These are phyloP conservation scores for Pleurotus citrinopileatus DNA, from an alignment of 768 basidiomycete species.

Conservation along the genomic window DNA sequence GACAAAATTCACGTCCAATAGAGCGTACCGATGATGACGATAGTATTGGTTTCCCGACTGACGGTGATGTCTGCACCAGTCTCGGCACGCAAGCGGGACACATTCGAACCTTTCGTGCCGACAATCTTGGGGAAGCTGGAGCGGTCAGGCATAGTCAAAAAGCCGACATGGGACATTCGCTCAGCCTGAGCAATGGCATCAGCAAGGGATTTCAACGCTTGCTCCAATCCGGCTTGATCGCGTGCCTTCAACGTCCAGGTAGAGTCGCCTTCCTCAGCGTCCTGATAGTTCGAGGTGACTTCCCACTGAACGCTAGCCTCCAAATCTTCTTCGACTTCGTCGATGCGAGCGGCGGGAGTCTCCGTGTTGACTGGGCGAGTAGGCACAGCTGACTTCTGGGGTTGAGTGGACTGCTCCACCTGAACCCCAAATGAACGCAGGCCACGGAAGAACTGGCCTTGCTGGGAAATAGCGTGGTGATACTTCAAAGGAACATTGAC, in stretches of 20 bases:
- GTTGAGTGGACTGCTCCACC: conserved; percentile 72
- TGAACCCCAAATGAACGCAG: conserved; percentile 81
- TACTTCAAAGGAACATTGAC: conserved; percentile 83
- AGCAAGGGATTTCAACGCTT: conserved; percentile 63
- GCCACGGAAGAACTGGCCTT: conserved; percentile 83
- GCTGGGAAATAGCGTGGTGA: conserved; percentile 82
- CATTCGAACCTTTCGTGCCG: conserved; percentile 87
- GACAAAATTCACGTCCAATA: not conserved
- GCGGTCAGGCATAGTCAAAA: conserved; percentile 80
- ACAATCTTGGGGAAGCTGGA: conserved; percentile 91
- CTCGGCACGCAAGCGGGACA: conserved; percentile 81
- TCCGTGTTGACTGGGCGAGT: conserved; percentile 43
- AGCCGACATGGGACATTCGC: conserved; percentile 76
- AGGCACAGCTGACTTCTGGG: conserved; percentile 60
- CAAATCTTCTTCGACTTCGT: conserved; percentile 56
- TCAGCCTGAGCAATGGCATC: conserved; percentile 73
- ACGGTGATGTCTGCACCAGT: conserved; percentile 93
- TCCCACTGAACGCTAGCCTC: conserved; percentile 65
- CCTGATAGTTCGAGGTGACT: conserved; percentile 73
- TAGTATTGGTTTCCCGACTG: conserved; percentile 82
- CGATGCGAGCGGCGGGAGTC: conserved; percentile 74
- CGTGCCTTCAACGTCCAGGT: conserved; percentile 83
- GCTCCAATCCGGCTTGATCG: conserved; percentile 74
- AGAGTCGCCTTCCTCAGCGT: conserved; percentile 79
- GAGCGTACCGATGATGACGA: conserved; percentile 79